Base-by-base conservation (phyloP, 2,329 filamentous ascomycete genomes). In the Drechslerella dactyloides region DNA sequence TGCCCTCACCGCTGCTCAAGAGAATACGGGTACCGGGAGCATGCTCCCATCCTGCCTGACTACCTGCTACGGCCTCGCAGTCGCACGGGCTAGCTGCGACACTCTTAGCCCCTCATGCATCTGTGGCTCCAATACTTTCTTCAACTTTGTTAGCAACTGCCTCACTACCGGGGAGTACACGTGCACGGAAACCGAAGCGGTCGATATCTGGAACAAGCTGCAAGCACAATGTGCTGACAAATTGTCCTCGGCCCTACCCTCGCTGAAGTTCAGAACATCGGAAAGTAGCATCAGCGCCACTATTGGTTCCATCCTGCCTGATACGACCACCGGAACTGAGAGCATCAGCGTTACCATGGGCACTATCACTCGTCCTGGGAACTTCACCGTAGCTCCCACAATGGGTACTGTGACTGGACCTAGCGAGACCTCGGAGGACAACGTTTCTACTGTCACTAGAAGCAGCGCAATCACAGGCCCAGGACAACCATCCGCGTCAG, bases 11-110 rank as follows among this genome's bases (percentile, higher is more conserved):
- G 15, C 48, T 6, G 66, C 54, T 6, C 66, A 70, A 30, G 27
- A 54, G 17, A 30, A 59, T 24, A 59, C 66, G n/a, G 66, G 59
- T 17, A 59, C 19, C n/a, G 53, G 21, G 10, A 21, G 55, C 21
- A 21, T 59, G 19, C 59, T 70, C 23, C 66, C 66, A 15, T 15
- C 66, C 33, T 70, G 66, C 23, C 50, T 70, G 8, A 70, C 66
- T 1, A 64, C 66, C n/a, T 70, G 66, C 23, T 64, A 64, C 19
- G 59, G 59, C 19, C 59, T 70, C 15, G 66, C 66, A 15, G 37
- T 70, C 7, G 66, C 59, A 15, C 66, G 66, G n/a, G 66, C 66
- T 3, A 70, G 35, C 59, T 70, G 66, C 54, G 66, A 70, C 27
- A 64, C 59, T 13, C 66, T 70, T 30, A 58, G 54, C n/a, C 66